These are phyloP conservation scores for Pyrenophora seminiperda DNA, from an alignment of 2,329 filamentous ascomycete species.

Conservation along the genomic window DNA sequence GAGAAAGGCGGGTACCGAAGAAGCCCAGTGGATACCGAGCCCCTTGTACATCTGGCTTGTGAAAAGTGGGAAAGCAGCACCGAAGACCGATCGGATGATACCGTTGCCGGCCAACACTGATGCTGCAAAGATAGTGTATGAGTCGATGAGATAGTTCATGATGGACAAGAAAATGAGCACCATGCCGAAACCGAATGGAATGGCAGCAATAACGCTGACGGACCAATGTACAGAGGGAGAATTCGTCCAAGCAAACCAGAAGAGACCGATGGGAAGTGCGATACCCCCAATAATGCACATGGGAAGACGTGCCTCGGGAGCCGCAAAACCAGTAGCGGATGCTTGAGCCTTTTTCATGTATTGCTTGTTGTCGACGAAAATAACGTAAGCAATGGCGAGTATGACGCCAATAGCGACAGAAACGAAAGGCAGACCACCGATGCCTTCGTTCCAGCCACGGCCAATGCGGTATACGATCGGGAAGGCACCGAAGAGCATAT, in stretches of 20 bases:
- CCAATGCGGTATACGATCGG: constrained; percentile 66
- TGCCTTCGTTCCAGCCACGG: constrained; percentile 46
- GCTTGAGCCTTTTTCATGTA: constrained; percentile 51
- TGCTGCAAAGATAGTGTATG: constrained; percentile 75
- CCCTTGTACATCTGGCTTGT: constrained; percentile 64
- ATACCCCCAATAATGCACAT: constrained; percentile 66
- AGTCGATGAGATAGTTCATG: constrained; percentile 52
- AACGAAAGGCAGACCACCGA: constrained; percentile 60
- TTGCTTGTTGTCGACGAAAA: constrained; percentile 44
- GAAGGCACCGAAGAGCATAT: constrained; percentile 57
- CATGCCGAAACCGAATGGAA: constrained; percentile 63
- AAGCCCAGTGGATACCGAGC: constrained; percentile 73
- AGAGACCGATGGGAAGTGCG: constrained; percentile 59
- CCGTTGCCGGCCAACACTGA: constrained; percentile 78
- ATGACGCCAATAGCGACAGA: constrained; percentile 72
- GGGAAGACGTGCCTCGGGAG: constrained; percentile 69
- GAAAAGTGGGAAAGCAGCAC: constrained; percentile 81
- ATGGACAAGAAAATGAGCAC: constrained; percentile 68
- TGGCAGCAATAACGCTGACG: constrained; percentile 57
- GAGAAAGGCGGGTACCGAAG: constrained; percentile 74
- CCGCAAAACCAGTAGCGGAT: constrained; percentile 60
- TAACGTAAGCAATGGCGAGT: constrained; percentile 59
- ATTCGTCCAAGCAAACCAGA: constrained; percentile 53
- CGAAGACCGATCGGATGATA: constrained; percentile 77
- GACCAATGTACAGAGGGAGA: constrained; percentile 62